A percentile compares a stretch with the other conserved stretches of the same genome.
Conservation (phyloP, 164 flowering plant species). For the Taxillus chinensis region DNA sequence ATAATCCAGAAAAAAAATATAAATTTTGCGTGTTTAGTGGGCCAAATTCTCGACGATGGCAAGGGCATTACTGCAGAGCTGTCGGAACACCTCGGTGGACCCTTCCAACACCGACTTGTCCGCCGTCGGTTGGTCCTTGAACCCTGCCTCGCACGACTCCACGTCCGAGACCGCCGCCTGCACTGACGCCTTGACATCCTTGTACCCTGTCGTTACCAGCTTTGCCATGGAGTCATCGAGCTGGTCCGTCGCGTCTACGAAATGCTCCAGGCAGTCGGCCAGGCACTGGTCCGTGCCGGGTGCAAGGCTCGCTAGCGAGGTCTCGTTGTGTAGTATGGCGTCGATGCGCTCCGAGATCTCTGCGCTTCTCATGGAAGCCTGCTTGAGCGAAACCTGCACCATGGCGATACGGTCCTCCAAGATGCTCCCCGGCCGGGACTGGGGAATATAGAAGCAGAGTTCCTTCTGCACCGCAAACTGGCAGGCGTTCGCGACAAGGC, state of each 20-base stretch:
- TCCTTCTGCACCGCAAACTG: slow-evolving; percentile 1
- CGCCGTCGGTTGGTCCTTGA: slow-evolving; percentile 1
- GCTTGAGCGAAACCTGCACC: slow-evolving; percentile 4
- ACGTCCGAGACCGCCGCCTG: slow-evolving; percentile 15
- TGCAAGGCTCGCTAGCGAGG: not conserved
- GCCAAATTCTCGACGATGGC: slow-evolving; percentile 10
- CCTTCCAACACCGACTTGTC: slow-evolving; percentile 1
- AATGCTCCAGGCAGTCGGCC: slow-evolving; percentile 14
- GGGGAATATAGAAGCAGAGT: not conserved
- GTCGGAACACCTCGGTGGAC: slow-evolving; percentile 2
- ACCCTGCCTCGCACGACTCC: slow-evolving; percentile 15
- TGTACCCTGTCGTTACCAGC: slow-evolving; percentile 5
- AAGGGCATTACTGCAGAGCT: slow-evolving; percentile 15
- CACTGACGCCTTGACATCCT: slow-evolving; percentile 17
- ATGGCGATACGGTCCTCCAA: slow-evolving; percentile 6
- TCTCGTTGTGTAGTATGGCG: not conserved
- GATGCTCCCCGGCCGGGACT: not conserved
- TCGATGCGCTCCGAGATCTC: not conserved
- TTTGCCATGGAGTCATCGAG: slow-evolving; percentile 12
- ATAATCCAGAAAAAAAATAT: too few relatives aligned
- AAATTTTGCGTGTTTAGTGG: too few relatives aligned
- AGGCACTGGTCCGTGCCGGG: slow-evolving; percentile 4
- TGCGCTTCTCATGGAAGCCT: slow-evolving; percentile 4
- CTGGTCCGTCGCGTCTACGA: slow-evolving; percentile 10
- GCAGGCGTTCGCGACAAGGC: slow-evolving; percentile 1